Base-by-base conservation (phyloP, 2,329 filamentous ascomycete species). In the Podosphaera fusca region DNA sequence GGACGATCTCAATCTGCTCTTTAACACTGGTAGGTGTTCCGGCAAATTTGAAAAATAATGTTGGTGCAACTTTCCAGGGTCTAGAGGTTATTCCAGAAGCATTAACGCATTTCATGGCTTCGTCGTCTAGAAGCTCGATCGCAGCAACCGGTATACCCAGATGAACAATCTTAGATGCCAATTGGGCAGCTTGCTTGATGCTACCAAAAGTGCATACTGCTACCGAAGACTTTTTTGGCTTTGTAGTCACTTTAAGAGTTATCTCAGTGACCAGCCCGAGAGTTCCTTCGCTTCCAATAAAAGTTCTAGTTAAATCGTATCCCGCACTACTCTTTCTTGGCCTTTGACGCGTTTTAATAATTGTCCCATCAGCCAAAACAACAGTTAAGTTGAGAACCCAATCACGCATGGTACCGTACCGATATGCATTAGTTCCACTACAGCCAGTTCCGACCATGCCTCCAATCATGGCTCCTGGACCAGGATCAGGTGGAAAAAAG, bases 401-500 rank as follows among this genome's bases (percentile, higher is more conserved):
- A 67, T 95, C 88, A 60, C 86, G 82, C 87, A 95, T 95, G 1
- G 88, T 95, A 60, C 88, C 89, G 68, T 94, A 95, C 58, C 88
- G 78, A 72, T 94, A 94, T 14, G 88, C 83, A 68, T 95, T 95
- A 12, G 88, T 95, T 59, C 88, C 88, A 65, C 75, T 79, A 71
- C 76, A 79, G 40, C 77, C 77, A 2, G 84, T 88, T 30, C 83
- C 84, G 38, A 88, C 79, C 84, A 88, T 88, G 57, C 88, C 88
- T 58, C 88, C 88, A 64, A 95, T 95, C 82, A 87, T 87, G 60
- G 88, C 88, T 21, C 88, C 87, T 56, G 89, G 88, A 56, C 88
- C 89, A 21, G 88, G 88, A 68, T 95, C 88, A 0, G 87, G 88
- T 30, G 88, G 88, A 71, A 95, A 95, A 74, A 95, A 94, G 2